phyloP scores from a whole-genome alignment of 257 asterid genomes.

The Haberlea rhodopensis region DNA sequence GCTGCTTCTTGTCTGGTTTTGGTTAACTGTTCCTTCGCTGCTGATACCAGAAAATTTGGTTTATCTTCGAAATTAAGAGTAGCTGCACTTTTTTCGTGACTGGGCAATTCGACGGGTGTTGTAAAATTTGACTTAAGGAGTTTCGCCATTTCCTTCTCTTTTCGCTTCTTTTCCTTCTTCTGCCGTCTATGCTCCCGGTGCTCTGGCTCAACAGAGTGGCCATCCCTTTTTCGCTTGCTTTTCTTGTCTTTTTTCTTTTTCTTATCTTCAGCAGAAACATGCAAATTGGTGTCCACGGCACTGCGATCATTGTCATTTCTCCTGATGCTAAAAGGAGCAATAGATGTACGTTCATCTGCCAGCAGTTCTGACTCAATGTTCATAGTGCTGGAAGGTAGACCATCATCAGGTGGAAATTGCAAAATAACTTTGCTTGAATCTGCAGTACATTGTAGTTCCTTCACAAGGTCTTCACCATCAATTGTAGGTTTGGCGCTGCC shows the following conservation, averaged over 20 bases:
- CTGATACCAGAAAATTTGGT: conserved; percentile 21
- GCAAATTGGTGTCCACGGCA: conserved; percentile 24
- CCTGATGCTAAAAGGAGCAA: conserved; percentile 29
- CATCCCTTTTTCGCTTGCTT: conserved; percentile 49
- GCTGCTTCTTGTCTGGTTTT: conserved; percentile 31
- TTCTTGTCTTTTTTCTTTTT: conserved; percentile 49
- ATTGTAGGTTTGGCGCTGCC: conserved; percentile 72
- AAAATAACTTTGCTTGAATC: conserved; percentile 74
- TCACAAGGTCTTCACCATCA: conserved; percentile 61
- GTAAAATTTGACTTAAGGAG: conserved; percentile 40
- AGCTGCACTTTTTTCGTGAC: conserved; percentile 24
- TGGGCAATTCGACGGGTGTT: conserved; percentile 31
- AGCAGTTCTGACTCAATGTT: conserved; percentile 36
- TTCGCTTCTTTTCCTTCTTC: conserved; percentile 85
- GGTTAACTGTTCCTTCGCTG: conserved; percentile 16
- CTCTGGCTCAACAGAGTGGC: conserved; percentile 50
- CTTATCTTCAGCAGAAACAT: conserved; percentile 30
- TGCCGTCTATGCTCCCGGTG: conserved; percentile 55
- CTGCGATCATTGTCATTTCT: conserved; percentile 26
- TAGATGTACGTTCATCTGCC: conserved; percentile 38
- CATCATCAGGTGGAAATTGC: conserved; percentile 35
- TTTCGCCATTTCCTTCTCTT: conserved; percentile 81
- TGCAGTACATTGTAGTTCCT: conserved; percentile 91
- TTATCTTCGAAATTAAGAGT: conserved; percentile 24
- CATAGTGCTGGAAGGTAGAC: conserved; percentile 27